Evolutionary conservation across 169 alveolate genomes (phyloP).

Genomic region (Cryptosporidium xiaoi): DNA sequence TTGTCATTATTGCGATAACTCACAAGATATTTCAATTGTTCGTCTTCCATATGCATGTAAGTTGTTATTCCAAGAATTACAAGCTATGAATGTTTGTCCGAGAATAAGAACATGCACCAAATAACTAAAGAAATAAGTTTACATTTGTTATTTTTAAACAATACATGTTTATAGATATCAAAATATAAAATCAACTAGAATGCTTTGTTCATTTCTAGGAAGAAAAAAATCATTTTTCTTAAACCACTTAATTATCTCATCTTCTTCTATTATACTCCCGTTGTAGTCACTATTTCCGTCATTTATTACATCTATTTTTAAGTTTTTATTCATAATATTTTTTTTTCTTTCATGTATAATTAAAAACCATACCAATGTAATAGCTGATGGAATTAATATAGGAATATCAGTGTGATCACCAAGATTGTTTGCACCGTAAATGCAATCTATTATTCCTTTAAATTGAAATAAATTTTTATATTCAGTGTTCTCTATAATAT

Average conservation of each 20-base stretch:
- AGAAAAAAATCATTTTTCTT: slow-evolving; percentile 2
- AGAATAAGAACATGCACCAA: slow-evolving; percentile 73
- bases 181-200: slow-evolving; percentile 1
- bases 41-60: slow-evolving; percentile 94
- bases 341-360: not conserved
- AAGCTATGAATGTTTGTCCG: slow-evolving; percentile 91
- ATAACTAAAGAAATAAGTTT: not conserved
- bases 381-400: slow-evolving; percentile 10
- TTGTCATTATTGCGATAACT: slow-evolving; percentile 94
- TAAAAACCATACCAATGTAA: slow-evolving; percentile 27
- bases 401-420: not conserved
- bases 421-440: not conserved
- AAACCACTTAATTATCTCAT: slow-evolving; percentile 22
- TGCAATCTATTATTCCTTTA: not conserved
- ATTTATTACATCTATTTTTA: not conserved
- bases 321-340: not conserved
- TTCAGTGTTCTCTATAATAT: not conserved
- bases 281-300: too few species aligned
- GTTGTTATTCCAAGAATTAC: slow-evolving; percentile 90
- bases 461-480: not conserved
- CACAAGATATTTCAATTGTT: slow-evolving; percentile 81
- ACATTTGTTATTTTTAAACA: not conserved
- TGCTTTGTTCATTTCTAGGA: slow-evolving; percentile 26
- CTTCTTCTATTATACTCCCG: not conserved
- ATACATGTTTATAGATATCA: not conserved